These are phyloP conservation scores for Sabuloglossum arenarium DNA, from an alignment of 495 filamentous ascomycete species.

Conservation along the genomic window DNA sequence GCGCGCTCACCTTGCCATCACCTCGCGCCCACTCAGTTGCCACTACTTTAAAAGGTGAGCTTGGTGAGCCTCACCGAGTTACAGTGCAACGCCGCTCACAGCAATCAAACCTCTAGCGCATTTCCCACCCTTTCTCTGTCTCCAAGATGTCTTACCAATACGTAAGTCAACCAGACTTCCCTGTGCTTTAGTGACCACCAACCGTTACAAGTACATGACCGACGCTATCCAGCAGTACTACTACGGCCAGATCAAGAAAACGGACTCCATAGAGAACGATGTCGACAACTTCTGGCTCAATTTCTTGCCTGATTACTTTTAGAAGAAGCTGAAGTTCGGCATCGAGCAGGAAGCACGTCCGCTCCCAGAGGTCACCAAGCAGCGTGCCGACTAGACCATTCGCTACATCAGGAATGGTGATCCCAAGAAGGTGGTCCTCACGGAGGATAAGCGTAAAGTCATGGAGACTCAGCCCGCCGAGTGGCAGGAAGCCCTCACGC, in stretches of 20 bases:
- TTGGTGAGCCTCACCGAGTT: no score
- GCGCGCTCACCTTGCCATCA: no score
- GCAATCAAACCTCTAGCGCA: no score
- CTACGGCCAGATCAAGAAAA: not conserved
- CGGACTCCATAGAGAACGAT: slow-evolving; percentile 1
- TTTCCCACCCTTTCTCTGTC: no score
- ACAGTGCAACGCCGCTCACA: no score
- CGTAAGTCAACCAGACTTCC: not conserved
- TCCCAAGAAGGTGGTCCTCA: slow-evolving; percentile 3
- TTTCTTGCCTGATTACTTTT: not conserved
- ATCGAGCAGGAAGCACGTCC: not conserved
- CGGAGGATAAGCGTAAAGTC: slow-evolving; percentile 1
- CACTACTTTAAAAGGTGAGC: no score
- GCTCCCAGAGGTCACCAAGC: not conserved
- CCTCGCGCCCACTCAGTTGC: no score
- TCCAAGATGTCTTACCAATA: slow-evolving; percentile 2
- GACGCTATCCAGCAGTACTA: slow-evolving; percentile 1
- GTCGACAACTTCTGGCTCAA: slow-evolving; percentile 2
- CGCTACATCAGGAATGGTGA: not conserved
- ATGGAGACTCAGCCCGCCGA: not conserved
- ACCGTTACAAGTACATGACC: slow-evolving; percentile 1
- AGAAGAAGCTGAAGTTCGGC: not conserved
- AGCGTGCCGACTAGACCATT: slow-evolving; percentile 2
- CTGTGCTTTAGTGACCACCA: not conserved
- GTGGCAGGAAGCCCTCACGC: not conserved